These are phyloP conservation scores for Monilinia fructigena DNA, from an alignment of 2,329 filamentous ascomycete genomes.

Conservation along the genomic window DNA sequence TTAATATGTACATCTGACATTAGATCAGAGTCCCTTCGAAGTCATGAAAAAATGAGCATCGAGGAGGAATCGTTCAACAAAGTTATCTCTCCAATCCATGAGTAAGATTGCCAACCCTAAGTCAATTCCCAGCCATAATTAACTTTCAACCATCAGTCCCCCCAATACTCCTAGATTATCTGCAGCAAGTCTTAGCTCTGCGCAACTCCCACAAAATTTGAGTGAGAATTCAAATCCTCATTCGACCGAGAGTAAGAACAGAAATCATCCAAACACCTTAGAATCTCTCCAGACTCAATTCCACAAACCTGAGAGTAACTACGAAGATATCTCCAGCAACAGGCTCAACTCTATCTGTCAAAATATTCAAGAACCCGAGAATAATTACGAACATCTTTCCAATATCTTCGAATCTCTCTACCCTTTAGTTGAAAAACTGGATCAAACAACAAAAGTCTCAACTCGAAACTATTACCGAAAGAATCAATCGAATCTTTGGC, in stretches of 20 bases:
- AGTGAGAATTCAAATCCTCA: neutral
- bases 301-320: neutral
- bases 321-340: neutral
- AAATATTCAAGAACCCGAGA: neutral
- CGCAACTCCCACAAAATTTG: neutral
- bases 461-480: neutral
- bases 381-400: neutral
- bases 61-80: neutral
- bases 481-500: neutral
- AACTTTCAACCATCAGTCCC: neutral
- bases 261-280: neutral
- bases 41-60: neutral
- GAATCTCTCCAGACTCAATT: neutral
- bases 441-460: conserved; percentile 7
- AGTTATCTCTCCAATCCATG: neutral
- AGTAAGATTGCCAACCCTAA: no score
- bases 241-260: neutral
- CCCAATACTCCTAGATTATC: neutral
- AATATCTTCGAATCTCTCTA: conserved; percentile 1
- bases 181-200: neutral
- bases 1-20: neutral
- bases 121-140: neutral
- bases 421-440: conserved; percentile 3
- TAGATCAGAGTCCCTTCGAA: neutral
- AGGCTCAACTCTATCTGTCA: neutral